Evolutionary conservation across 371 early-diverging fungal genomes (phyloP).

Genomic region (Rhizopus microsporus): DNA sequence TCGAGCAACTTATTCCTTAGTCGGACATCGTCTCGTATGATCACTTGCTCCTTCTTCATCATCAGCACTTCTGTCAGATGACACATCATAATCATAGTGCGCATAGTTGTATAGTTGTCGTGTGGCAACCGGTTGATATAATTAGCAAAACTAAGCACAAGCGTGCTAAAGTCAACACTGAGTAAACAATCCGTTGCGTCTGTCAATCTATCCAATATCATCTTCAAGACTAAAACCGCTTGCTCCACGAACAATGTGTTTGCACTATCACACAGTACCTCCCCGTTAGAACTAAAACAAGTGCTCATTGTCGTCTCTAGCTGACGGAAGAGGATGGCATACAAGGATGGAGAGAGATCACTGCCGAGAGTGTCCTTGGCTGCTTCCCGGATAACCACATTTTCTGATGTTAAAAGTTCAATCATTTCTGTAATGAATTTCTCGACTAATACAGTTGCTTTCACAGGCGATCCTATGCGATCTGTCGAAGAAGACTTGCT

Average conservation of each 20-base stretch:
- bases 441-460: conserved; percentile 55
- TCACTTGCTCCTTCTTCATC: conserved; percentile 74
- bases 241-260: conserved; percentile 87
- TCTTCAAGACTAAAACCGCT: conserved; percentile 78
- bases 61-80: conserved; percentile 80
- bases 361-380: conserved; percentile 83
- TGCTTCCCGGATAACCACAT: conserved; percentile 82
- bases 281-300: conserved; percentile 71
- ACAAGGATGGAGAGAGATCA: conserved; percentile 76
- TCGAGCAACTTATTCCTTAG: conserved; percentile 80
- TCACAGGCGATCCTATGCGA: conserved; percentile 28
- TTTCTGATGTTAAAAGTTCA: conserved; percentile 79
- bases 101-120: conserved; percentile 56
- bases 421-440: conserved; percentile 80
- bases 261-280: conserved; percentile 66
- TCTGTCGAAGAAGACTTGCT: conserved; percentile 5
- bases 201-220: conserved; percentile 76
- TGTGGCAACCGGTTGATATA: conserved; percentile 75
- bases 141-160: conserved; percentile 70
- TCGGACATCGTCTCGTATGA: conserved; percentile 78
- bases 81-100: conserved; percentile 82
- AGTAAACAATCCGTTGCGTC: conserved; percentile 65
- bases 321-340: conserved; percentile 76
- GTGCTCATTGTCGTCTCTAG: conserved; percentile 63
- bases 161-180: conserved; percentile 75